phyloP scores from a whole-genome alignment of 2,329 filamentous ascomycete species.

The Aspergillus terreus region DNA sequence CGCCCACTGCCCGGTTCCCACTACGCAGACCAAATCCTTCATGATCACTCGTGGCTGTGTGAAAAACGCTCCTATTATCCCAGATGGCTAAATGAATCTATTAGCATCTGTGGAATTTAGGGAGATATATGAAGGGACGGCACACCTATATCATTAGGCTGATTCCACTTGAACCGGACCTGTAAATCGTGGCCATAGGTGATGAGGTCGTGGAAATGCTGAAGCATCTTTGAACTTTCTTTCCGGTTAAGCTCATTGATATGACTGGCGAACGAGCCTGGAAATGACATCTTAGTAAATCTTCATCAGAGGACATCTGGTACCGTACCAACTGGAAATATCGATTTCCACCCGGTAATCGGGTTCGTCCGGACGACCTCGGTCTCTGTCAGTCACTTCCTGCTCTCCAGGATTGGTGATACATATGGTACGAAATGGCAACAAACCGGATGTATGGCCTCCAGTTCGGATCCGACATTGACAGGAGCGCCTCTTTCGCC shows the following conservation, averaged over 20 bases:
- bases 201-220: constrained; percentile 43
- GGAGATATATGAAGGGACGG: not conserved
- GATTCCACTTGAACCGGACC: constrained; percentile 49
- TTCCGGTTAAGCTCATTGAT: constrained; percentile 45
- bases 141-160: constrained; percentile 46
- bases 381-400: not conserved
- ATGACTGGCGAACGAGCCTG: constrained; percentile 35
- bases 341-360: constrained; percentile 61
- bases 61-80: constrained; percentile 17
- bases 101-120: not conserved
- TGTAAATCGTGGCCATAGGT: constrained; percentile 51
- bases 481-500: constrained; percentile 51
- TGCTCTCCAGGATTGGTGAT: not conserved
- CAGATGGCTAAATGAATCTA: constrained; percentile 10
- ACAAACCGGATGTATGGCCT: constrained; percentile 48
- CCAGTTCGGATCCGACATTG: constrained; percentile 51
- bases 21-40: constrained; percentile 57
- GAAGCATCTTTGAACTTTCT: constrained; percentile 42
- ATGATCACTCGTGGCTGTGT: constrained; percentile 43
- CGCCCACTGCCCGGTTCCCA: constrained; percentile 93
- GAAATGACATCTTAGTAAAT: not conserved
- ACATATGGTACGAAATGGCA: not conserved
- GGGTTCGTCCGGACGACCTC: constrained; percentile 57
- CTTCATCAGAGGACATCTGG: not conserved
- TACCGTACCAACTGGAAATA: constrained; percentile 41